These are phyloP conservation scores for Wickerhamiella qilinensis DNA, from an alignment of 805 yeast species.

Conservation along the genomic window DNA sequence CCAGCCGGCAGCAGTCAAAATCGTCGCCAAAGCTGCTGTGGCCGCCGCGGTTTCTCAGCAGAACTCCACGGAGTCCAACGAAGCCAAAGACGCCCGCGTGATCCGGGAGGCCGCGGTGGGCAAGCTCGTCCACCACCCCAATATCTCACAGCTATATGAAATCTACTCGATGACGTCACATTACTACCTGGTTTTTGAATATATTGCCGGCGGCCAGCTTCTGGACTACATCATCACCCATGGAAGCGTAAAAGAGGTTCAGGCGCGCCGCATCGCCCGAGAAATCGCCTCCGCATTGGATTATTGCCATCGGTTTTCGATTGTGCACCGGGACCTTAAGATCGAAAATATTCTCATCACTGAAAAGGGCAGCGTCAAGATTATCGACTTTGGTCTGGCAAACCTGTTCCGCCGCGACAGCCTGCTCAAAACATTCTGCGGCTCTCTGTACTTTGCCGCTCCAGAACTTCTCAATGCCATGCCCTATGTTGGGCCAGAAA, in stretches of 20 bases:
- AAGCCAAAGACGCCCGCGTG: slow-evolving; percentile 81
- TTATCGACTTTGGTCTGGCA: slow-evolving; percentile 91
- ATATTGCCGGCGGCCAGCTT: slow-evolving; percentile 94
- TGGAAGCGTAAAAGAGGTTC: slow-evolving; percentile 83
- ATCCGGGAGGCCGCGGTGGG: slow-evolving; percentile 93
- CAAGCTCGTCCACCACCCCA: slow-evolving; percentile 76
- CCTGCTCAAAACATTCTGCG: slow-evolving; percentile 84
- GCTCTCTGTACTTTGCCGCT: slow-evolving; percentile 94
- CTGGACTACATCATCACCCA: slow-evolving; percentile 93
- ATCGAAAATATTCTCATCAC: slow-evolving; percentile 93
- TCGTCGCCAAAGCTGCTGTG: slow-evolving; percentile 78
- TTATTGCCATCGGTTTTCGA: slow-evolving; percentile 84
- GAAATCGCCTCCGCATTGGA: slow-evolving; percentile 89
- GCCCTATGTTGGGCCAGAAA: slow-evolving; percentile 93
- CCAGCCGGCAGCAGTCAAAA: slow-evolving; percentile 72
- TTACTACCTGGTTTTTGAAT: slow-evolving; percentile 92
- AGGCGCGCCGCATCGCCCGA: slow-evolving; percentile 87
- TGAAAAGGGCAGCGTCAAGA: slow-evolving; percentile 82
- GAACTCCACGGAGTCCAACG: slow-evolving; percentile 32
- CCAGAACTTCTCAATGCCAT: slow-evolving; percentile 87
- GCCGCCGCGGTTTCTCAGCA: slow-evolving; percentile 29
- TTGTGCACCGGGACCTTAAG: slow-evolving; percentile 92
- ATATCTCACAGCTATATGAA: slow-evolving; percentile 80
- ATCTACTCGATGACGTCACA: slow-evolving; percentile 94
- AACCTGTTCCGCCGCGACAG: slow-evolving; percentile 61